Conservation (phyloP, 2,329 filamentous ascomycete species). For the Nothopassalora personata region DNA sequence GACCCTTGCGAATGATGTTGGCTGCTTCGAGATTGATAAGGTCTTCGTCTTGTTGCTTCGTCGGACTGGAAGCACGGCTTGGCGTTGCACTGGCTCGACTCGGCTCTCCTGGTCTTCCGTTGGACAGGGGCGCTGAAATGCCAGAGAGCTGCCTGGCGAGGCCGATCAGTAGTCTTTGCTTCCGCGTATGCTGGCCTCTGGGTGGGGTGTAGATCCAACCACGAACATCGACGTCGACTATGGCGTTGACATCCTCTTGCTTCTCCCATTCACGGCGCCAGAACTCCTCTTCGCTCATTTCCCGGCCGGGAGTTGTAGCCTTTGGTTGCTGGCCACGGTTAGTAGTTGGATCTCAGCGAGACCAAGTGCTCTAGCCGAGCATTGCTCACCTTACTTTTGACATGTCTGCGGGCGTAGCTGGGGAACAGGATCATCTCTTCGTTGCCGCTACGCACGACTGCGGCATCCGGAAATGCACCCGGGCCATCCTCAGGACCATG, state of each 20-base stretch:
- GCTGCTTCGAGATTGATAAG: slow-evolving; percentile 70
- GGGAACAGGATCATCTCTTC: slow-evolving; percentile 95
- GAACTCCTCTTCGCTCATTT: slow-evolving; percentile 49
- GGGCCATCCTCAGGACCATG: slow-evolving; percentile 22
- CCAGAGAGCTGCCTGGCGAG: slow-evolving; percentile 84
- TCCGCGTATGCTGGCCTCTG: slow-evolving; percentile 74
- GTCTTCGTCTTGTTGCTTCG: slow-evolving; percentile 52
- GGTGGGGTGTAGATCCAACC: slow-evolving; percentile 93
- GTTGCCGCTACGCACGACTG: slow-evolving; percentile 71
- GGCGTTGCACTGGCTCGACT: slow-evolving; percentile 37
- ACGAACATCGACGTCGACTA: slow-evolving; percentile 90
- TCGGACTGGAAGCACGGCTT: slow-evolving; percentile 43
- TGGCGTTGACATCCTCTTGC: slow-evolving; percentile 72
- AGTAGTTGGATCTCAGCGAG: slow-evolving; percentile 4
- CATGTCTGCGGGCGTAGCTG: slow-evolving; percentile 77
- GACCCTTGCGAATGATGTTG: slow-evolving; percentile 67
- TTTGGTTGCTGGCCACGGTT: slow-evolving; percentile 3
- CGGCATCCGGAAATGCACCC: slow-evolving; percentile 75
- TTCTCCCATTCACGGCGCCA: slow-evolving; percentile 75
- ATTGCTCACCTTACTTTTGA: slow-evolving; percentile 43
- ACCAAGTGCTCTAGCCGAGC: neutral
- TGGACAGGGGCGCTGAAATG: slow-evolving; percentile 61
- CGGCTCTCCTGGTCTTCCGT: slow-evolving; percentile 28
- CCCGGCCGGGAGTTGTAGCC: slow-evolving; percentile 16
- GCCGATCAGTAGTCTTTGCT: slow-evolving; percentile 80